These are phyloP conservation scores for Pythium aristosporum DNA, from an alignment of 352 stramenopile genomes.

Conservation along the genomic window DNA sequence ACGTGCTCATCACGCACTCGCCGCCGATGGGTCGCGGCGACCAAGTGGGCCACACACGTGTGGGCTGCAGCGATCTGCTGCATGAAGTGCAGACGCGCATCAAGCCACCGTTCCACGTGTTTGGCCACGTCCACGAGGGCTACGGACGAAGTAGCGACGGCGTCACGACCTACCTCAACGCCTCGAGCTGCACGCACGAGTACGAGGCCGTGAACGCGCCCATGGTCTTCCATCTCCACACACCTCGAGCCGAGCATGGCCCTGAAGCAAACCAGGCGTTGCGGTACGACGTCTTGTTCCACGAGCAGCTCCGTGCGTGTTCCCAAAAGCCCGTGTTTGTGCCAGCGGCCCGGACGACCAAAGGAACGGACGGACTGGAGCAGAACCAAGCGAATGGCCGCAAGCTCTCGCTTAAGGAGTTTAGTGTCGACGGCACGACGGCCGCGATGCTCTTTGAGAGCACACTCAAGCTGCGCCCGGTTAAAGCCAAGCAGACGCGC, in stretches of 20 bases:
- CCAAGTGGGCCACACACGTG: constrained; percentile 42
- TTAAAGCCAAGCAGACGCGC: constrained; percentile 53
- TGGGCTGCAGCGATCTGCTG: constrained; percentile 79
- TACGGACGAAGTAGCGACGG: constrained; percentile 73
- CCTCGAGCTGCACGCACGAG: constrained; percentile 71
- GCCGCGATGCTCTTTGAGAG: constrained; percentile 66
- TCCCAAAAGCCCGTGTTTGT: constrained; percentile 62
- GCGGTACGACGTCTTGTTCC: constrained; percentile 51
- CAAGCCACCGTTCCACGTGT: constrained; percentile 79
- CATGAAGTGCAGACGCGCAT: constrained; percentile 64
- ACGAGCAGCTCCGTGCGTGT: constrained; percentile 61
- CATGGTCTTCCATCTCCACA: constrained; percentile 53
- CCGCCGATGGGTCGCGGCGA: constrained; percentile 83
- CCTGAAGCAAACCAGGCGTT: constrained; percentile 34
- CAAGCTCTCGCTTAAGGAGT: constrained; percentile 40
- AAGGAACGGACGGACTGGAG: constrained; percentile 5
- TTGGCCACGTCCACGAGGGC: constrained; percentile 90
- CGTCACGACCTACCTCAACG: constrained; percentile 86
- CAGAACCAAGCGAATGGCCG: not conserved
- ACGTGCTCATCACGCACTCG: constrained; percentile 89
- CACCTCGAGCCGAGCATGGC: constrained; percentile 18
- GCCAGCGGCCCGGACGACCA: not conserved
- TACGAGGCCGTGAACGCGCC: constrained; percentile 71
- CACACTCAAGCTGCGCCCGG: constrained; percentile 63
- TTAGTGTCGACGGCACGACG: constrained; percentile 68